phyloP scores from a whole-genome alignment of 2,329 filamentous ascomycete genomes.

The Davidsoniella neocaledoniae region DNA sequence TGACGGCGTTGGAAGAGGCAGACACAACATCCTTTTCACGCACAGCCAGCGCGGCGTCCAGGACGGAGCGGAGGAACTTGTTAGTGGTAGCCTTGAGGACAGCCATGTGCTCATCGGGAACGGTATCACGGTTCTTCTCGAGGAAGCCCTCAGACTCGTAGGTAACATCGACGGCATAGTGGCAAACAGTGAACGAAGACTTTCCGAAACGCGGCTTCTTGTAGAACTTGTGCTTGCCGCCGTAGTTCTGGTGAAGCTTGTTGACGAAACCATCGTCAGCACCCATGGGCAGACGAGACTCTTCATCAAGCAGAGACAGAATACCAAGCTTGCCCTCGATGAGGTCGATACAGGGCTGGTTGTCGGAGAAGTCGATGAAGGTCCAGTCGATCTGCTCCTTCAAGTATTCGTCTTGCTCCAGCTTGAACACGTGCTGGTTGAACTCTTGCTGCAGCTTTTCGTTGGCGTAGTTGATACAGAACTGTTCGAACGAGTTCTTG shows the following conservation, averaged over 20 bases:
- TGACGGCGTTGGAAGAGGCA: conserved; percentile 53
- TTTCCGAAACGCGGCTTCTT: conserved; percentile 98
- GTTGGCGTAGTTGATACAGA: conserved; percentile 99
- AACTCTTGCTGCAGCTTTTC: conserved; percentile 99
- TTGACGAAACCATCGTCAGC: conserved; percentile 93
- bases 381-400: conserved; percentile 97
- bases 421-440: conserved; percentile 97
- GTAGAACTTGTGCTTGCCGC: conserved; percentile 89
- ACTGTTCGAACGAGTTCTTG: conserved; percentile 99
- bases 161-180: conserved; percentile 94
- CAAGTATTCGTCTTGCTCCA: conserved; percentile 96
- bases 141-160: conserved; percentile 99
- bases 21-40: conserved; percentile 72
- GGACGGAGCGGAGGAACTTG: conserved; percentile 64
- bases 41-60: conserved; percentile 71
- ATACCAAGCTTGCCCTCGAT: conserved; percentile 96
- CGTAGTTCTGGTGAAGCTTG: conserved; percentile 89
- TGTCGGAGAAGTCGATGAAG: conserved; percentile 98
- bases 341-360: conserved; percentile 95
- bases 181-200: conserved; percentile 92
- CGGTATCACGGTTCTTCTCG: conserved; percentile 97
- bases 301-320: conserved; percentile 81
- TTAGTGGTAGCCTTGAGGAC: conserved; percentile 75
- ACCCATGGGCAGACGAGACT: conserved; percentile 91
- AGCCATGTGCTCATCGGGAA: conserved; percentile 95